Conservation (phyloP, 306 rosid genomes). For the Dryas alaskensis region DNA sequence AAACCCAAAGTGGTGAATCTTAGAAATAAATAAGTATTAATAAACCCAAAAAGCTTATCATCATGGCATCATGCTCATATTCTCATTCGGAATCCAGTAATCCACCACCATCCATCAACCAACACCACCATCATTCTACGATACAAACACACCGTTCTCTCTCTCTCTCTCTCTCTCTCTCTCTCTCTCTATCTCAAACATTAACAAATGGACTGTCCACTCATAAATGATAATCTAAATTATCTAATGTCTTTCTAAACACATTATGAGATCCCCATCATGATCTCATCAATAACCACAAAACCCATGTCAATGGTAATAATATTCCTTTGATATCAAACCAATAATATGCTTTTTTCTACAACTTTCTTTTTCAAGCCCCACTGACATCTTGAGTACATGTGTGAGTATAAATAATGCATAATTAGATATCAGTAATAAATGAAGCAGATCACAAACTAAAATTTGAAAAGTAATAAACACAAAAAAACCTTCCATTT, state of each 20-base stretch:
- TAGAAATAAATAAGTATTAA: not conserved
- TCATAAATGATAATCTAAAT: not conserved
- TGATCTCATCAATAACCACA: slow-evolving; percentile 22
- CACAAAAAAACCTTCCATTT: not conserved
- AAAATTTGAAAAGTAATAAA: not conserved
- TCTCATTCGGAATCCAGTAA: not conserved
- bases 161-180: not conserved
- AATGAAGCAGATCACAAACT: not conserved
- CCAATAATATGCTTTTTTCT: not conserved
- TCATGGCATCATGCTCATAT: slow-evolving; percentile 32
- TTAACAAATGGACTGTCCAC: slow-evolving; percentile 22
- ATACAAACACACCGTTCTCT: slow-evolving; percentile 18
- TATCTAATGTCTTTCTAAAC: not conserved
- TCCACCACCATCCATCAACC: slow-evolving; percentile 10
- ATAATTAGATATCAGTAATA: slow-evolving; percentile 2
- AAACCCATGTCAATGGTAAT: slow-evolving; percentile 14
- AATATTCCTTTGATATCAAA: not conserved
- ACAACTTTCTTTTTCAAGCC: not conserved
- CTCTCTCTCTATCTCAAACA: not conserved
- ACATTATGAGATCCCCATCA: slow-evolving; percentile 30
- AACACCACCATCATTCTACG: not conserved
- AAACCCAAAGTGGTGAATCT: not conserved
- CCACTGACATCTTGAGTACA: not conserved
- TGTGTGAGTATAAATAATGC: too few species aligned
- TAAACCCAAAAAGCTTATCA: slow-evolving; percentile 10